These are phyloP conservation scores for Bretziella fagacearum DNA, from an alignment of 2,329 filamentous ascomycete species.

Conservation along the genomic window DNA sequence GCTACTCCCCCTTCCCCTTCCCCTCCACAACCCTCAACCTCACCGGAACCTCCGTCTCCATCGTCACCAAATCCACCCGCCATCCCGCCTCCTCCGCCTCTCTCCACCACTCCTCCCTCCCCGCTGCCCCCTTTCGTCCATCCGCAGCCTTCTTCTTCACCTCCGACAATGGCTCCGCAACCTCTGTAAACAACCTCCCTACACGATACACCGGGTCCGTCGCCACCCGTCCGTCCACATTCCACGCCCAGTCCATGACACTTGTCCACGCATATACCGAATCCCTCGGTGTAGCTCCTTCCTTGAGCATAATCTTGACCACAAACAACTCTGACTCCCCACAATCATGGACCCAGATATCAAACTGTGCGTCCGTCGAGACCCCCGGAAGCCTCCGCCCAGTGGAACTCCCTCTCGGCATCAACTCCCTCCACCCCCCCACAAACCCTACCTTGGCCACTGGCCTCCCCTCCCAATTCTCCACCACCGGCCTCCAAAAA, in stretches of 20 bases:
- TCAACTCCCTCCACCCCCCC: constrained; percentile 25
- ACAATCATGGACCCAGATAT: constrained; percentile 7
- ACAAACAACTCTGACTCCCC: constrained; percentile 15
- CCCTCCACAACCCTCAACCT: constrained; percentile 17
- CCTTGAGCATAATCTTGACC: constrained; percentile 24
- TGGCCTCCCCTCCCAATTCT: constrained; percentile 18
- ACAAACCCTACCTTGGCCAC: constrained; percentile 27
- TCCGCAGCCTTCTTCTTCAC: fast-evolving
- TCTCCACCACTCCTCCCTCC: neutral
- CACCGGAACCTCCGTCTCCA: constrained; percentile 24
- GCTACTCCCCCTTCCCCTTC: constrained; percentile 11
- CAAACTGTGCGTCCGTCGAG: constrained; percentile 13
- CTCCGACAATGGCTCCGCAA: neutral
- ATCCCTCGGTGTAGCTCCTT: constrained; percentile 19
- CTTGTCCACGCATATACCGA: constrained; percentile 24
- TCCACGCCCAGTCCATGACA: constrained; percentile 24
- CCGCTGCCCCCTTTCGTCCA: neutral
- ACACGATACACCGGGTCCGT: neutral
- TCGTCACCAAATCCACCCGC: constrained; percentile 22
- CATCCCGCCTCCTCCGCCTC: constrained; percentile 21
- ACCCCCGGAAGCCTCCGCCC: constrained; percentile 18
- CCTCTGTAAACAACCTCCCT: neutral
- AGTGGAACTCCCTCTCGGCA: constrained; percentile 13
- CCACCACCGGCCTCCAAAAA: constrained; percentile 22
- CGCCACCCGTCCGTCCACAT: constrained; percentile 16